A percentile compares a stretch with the other conserved stretches of the same genome.
Evolutionary conservation across 371 early-diverging fungal species (phyloP).

Genomic region (Rhizopus delemar): DNA sequence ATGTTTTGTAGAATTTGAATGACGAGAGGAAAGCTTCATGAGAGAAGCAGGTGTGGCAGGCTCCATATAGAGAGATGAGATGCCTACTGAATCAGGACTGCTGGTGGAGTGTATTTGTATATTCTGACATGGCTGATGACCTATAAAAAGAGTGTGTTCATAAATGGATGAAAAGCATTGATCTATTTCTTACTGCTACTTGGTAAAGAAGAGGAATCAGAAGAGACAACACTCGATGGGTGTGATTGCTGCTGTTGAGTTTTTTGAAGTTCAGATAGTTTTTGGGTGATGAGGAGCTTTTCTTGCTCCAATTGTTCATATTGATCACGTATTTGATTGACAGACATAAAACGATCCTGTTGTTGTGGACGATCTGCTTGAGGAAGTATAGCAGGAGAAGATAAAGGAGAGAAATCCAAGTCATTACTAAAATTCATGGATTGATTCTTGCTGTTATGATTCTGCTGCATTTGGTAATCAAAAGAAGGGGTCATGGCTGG

Average conservation of each 20-base stretch:
- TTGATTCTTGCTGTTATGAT: slow-evolving; percentile 33
- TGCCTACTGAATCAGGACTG: too few relatives aligned
- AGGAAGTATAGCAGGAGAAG: slow-evolving; percentile 60
- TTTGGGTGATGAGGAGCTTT: slow-evolving; percentile 37
- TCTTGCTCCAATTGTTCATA: slow-evolving; percentile 49
- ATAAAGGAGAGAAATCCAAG: slow-evolving; percentile 59
- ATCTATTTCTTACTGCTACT: neutral
- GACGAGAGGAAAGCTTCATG: slow-evolving; percentile 41
- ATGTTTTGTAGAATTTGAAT: neutral
- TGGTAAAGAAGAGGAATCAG: neutral
- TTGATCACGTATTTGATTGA: slow-evolving; percentile 39
- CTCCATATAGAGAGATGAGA: slow-evolving; percentile 26
- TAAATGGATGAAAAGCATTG: too few relatives aligned
- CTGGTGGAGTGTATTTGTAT: too few relatives aligned
- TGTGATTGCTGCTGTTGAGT: slow-evolving; percentile 20
- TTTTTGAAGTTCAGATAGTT: slow-evolving; percentile 38
- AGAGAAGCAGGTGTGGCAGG: slow-evolving; percentile 68
- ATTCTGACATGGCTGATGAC: too few relatives aligned
- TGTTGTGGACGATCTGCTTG: slow-evolving; percentile 23
- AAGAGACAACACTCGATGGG: neutral
- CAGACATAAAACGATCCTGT: slow-evolving; percentile 16
- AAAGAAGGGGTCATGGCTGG: slow-evolving; percentile 67
- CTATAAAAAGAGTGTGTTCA: too few relatives aligned
- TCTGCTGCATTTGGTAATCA: slow-evolving; percentile 25
- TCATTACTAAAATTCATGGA: slow-evolving; percentile 31